Evolutionary conservation across 179 eudicot species (phyloP).

Genomic region (Actinidia arguta): DNA sequence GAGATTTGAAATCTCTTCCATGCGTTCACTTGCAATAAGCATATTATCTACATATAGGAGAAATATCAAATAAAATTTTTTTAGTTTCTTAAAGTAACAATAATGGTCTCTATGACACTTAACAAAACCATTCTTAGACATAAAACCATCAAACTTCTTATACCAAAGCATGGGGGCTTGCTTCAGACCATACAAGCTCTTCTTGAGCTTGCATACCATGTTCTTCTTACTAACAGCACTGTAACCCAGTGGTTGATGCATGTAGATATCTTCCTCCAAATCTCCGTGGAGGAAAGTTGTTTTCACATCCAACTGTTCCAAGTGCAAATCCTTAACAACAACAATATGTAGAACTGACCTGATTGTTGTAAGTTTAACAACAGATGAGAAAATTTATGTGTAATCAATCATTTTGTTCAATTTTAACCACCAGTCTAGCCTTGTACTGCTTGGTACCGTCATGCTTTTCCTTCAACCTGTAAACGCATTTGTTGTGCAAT

Average conservation of each 20-base stretch:
- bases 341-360: too few relatives aligned
- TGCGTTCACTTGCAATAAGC: not conserved
- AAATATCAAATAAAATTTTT: too few relatives aligned
- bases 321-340: too few relatives aligned
- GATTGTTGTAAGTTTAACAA: too few relatives aligned
- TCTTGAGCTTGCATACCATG: not conserved
- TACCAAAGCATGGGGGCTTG: not conserved
- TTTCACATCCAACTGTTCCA: not conserved
- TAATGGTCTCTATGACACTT: not conserved
- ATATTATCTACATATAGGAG: too few relatives aligned
- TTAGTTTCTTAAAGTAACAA: too few relatives aligned
- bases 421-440: not conserved
- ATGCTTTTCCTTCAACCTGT: not conserved
- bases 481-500: conserved; percentile 6
- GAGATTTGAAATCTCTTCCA: not conserved
- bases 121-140: not conserved
- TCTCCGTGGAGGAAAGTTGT: not conserved
- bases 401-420: too few relatives aligned
- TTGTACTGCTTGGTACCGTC: not conserved
- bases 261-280: not conserved
- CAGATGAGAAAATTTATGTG: too few relatives aligned
- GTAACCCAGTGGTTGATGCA: not conserved
- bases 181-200: not conserved
- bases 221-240: not conserved
- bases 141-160: not conserved